These are phyloP conservation scores for Lepidopterella palustris DNA, from an alignment of 495 filamentous ascomycete genomes.

Conservation along the genomic window DNA sequence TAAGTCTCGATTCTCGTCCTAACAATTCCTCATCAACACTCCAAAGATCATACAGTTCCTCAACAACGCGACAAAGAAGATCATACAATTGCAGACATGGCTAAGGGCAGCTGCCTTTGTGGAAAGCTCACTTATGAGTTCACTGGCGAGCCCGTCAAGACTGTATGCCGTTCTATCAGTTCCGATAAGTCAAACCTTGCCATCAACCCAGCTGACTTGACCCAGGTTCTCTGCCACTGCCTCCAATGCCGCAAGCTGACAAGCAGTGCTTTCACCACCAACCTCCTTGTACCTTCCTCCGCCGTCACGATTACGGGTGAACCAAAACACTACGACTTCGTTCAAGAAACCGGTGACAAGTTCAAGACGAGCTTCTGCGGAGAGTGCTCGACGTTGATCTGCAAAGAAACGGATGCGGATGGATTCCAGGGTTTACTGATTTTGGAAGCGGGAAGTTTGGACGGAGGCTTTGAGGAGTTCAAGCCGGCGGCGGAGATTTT, in stretches of 20 bases:
- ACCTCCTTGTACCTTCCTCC: constrained; percentile 14
- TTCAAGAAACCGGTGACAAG: constrained; percentile 17
- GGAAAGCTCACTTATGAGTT: constrained; percentile 17
- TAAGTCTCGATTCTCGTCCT: not conserved
- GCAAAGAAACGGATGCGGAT: constrained; percentile 23
- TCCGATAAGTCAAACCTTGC: not conserved
- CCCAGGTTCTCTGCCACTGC: constrained; percentile 27
- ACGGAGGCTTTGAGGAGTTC: constrained; percentile 5
- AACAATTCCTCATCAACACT: not conserved
- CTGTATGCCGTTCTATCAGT: no score
- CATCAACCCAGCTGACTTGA: not conserved
- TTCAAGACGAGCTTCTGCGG: constrained; percentile 22
- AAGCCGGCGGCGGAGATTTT: constrained; percentile 20
- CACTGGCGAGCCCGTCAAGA: constrained; percentile 9
- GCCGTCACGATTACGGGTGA: constrained; percentile 2
- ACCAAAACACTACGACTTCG: constrained; percentile 13
- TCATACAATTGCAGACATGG: constrained; percentile 3
- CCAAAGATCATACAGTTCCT: not conserved
- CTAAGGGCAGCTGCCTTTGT: constrained; percentile 19
- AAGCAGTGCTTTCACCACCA: constrained; percentile 17
- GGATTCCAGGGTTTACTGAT: constrained; percentile 16
- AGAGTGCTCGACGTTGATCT: constrained; percentile 17
- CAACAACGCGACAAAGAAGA: not conserved
- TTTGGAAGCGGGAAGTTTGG: constrained; percentile 18
- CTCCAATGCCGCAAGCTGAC: constrained; percentile 19